phyloP scores from a whole-genome alignment of 495 filamentous ascomycete species.

The Pseudotulostoma volvatum region DNA sequence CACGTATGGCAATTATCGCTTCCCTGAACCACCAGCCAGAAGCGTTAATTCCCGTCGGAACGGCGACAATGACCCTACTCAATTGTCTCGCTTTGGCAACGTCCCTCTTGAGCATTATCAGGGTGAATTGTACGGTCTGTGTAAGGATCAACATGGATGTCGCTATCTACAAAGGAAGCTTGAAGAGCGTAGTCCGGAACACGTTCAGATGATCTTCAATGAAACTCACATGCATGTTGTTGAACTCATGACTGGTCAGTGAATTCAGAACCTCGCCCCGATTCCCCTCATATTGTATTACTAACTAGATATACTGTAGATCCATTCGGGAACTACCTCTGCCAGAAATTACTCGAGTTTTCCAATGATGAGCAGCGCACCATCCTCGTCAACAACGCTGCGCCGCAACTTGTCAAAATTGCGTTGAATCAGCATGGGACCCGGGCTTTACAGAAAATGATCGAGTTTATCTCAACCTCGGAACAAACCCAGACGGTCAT shows the following conservation, averaged over 20 bases:
- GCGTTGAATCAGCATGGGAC: constrained; percentile 95
- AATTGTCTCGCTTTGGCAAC: constrained; percentile 51
- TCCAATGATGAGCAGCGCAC: constrained; percentile 90
- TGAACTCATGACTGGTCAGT: constrained; percentile 80
- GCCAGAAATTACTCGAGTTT: constrained; percentile 89
- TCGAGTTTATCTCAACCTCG: constrained; percentile 75
- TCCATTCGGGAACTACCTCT: constrained; percentile 96
- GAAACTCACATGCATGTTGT: constrained; percentile 84
- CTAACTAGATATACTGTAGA: too few species aligned
- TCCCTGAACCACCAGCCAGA: constrained; percentile 16
- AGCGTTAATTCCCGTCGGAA: constrained; percentile 14
- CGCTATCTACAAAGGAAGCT: constrained; percentile 90
- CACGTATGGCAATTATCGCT: constrained; percentile 20
- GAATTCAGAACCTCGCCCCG: too few species aligned
- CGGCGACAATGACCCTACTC: constrained; percentile 20
- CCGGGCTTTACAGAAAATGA: constrained; percentile 96
- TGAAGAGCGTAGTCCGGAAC: constrained; percentile 70
- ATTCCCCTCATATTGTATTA: too few species aligned
- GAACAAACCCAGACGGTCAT: constrained; percentile 73
- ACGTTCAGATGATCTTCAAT: constrained; percentile 80
- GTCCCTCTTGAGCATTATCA: constrained; percentile 59
- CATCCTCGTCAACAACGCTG: constrained; percentile 73
- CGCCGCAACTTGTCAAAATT: constrained; percentile 70
- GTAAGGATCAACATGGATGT: constrained; percentile 96
- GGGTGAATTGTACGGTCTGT: constrained; percentile 70